Evolutionary conservation across 768 basidiomycete genomes (phyloP), one percentile per base, ranked within the genome.

Genomic region (Lentinula lateritia): DNA sequence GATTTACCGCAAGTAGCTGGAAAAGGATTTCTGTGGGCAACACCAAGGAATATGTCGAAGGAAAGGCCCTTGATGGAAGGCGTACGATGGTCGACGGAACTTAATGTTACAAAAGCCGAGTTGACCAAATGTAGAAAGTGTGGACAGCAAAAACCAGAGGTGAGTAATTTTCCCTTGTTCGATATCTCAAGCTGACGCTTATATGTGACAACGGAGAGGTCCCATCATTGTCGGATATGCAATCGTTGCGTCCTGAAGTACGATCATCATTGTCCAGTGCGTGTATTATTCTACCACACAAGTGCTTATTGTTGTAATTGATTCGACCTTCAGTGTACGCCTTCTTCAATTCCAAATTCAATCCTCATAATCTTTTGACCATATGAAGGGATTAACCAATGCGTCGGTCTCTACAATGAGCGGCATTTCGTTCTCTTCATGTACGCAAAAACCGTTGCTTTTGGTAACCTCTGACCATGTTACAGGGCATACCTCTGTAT

Each of bases 351-450:
- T 18, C 60, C 18, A 18, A 34, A 39, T 41, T 34, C 34, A 20
- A 32, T 39, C 58, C 38, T 16, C 52, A 62, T 28, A 10, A 32
- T 20, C 43, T 50, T n/a, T 8, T 23, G 16, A 38, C 41, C 39
- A 16, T 35, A 15, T 41, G 6, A 69, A 95, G 93, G 95, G 95
- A 86, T 98, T 54, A 98, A 98, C 72, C 93, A 94, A 83, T 98
- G 96, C 70, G 96, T 99, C 48, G 96, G 96, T 10, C 72, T 98
- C 6, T 81, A 96, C 70, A 99, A 98, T 67, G 95, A 98, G 70
- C 87, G 96, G 0, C 94, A 98, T 74, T 99, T 99, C 67, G 82
- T 96, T 42, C 76, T 98, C 52, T 99, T 98, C 81, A 89, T 98
- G 93, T 92, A 64, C 60, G 88, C 74, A 6, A 38, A 43, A 16